Percentiles rank a stretch among this genome's conserved stretches.
These are phyloP conservation scores for Cystobasidiopsis lactophilus DNA, from an alignment of 768 basidiomycete species.

Conservation along the genomic window DNA sequence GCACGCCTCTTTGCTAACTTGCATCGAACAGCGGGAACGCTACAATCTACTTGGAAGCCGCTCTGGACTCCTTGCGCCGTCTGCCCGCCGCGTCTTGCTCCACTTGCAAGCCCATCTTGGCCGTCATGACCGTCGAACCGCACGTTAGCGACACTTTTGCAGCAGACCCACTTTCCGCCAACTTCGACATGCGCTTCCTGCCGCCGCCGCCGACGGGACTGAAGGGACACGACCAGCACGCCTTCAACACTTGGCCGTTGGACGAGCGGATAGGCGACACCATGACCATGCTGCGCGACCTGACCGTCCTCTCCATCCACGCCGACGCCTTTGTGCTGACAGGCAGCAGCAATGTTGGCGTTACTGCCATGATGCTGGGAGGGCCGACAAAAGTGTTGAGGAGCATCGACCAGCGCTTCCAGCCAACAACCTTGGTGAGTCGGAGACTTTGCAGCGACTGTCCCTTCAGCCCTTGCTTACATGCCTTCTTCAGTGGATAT, in stretches of 20 bases:
- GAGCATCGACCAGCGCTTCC: not conserved
- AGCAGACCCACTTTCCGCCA: not conserved
- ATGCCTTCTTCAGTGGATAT: too few species aligned
- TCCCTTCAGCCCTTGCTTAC: too few species aligned
- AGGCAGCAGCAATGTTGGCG: not conserved
- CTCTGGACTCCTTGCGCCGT: not conserved
- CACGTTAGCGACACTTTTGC: not conserved
- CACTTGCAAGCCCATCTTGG: not conserved
- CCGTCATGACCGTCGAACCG: conserved; percentile 1
- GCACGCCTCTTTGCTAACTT: not conserved
- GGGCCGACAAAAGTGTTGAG: not conserved
- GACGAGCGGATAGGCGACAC: not conserved
- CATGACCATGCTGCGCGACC: not conserved
- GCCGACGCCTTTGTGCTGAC: conserved; percentile 1
- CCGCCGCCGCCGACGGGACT: not conserved
- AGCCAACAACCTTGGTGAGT: not conserved
- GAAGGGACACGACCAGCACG: not conserved
- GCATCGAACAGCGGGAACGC: not conserved
- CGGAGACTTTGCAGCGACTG: not conserved
- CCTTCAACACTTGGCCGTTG: not conserved
- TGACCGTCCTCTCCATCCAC: not conserved
- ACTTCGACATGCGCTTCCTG: not conserved
- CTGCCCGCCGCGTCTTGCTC: not conserved
- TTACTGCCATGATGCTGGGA: not conserved
- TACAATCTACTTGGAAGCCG: not conserved